Conservation (phyloP, 2,329 filamentous ascomycete genomes). For the Pseudocercospora cruenta region DNA sequence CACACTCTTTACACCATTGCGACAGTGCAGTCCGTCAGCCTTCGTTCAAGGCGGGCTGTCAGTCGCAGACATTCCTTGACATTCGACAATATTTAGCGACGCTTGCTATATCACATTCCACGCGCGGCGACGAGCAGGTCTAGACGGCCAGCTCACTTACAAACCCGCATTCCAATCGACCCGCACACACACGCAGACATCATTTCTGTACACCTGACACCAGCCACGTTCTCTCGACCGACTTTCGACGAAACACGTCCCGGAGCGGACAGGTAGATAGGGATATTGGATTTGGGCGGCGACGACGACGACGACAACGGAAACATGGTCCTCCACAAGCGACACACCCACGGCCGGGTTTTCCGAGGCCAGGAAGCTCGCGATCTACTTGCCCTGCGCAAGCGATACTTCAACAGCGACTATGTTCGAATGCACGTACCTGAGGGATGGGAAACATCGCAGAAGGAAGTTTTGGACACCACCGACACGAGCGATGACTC, state of each 20-base stretch:
- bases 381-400: constrained; percentile 30
- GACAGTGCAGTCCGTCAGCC: constrained; percentile 7
- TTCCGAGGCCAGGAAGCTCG: constrained; percentile 33
- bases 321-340: constrained; percentile 37
- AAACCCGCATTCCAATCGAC: constrained; percentile 25
- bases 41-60: constrained; percentile 10
- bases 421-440: constrained; percentile 33
- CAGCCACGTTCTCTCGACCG: constrained; percentile 2
- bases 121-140: constrained; percentile 14
- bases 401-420: constrained; percentile 34
- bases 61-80: constrained; percentile 2
- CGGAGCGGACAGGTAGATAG: constrained; percentile 1
- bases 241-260: not conserved
- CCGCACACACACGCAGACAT: constrained; percentile 15
- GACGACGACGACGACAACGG: constrained; percentile 16
- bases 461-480: not conserved
- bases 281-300: not conserved
- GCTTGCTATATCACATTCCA: constrained; percentile 7
- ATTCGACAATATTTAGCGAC: not conserved
- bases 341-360: constrained; percentile 35
- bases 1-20: not conserved
- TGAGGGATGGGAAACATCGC: constrained; percentile 27
- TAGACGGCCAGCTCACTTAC: constrained; percentile 18
- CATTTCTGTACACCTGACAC: constrained; percentile 7
- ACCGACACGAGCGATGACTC: not conserved